Evolutionary conservation across 805 yeast genomes (phyloP).

Genomic region (Candida succiphila): DNA sequence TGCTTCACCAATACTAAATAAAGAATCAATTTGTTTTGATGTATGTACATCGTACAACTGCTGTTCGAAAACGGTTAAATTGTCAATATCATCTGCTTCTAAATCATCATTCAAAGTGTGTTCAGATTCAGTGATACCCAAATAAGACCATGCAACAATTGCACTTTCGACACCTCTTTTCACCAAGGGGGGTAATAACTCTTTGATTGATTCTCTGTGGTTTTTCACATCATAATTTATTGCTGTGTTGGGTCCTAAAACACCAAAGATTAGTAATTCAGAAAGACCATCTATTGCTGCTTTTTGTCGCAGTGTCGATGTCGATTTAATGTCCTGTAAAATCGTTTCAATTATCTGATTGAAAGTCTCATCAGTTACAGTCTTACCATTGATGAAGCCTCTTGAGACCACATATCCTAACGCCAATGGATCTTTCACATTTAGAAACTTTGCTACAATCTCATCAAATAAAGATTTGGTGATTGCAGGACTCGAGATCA

Average conservation of each 20-base stretch:
- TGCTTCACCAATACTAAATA: constrained; percentile 81
- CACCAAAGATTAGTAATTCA: constrained; percentile 36
- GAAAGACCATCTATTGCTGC: constrained; percentile 28
- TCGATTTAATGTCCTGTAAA: constrained; percentile 4
- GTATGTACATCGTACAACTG: constrained; percentile 45
- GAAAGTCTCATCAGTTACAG: constrained; percentile 6
- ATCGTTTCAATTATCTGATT: constrained; percentile 11
- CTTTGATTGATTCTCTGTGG: constrained; percentile 16
- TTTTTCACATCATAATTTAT: constrained; percentile 9
- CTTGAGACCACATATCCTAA: constrained; percentile 39
- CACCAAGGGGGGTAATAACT: constrained; percentile 27
- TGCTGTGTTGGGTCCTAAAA: constrained; percentile 26
- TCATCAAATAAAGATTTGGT: too few species aligned
- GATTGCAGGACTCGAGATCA: too few species aligned
- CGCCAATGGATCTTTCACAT: constrained; percentile 16
- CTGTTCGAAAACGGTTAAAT: constrained; percentile 25
- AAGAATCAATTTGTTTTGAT: constrained; percentile 65
- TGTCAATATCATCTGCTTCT: constrained; percentile 8
- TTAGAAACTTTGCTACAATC: constrained; percentile 7
- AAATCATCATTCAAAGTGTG: constrained; percentile 11
- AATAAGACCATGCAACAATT: constrained; percentile 41
- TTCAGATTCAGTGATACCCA: constrained; percentile 29
- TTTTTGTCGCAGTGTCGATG: constrained; percentile 13
- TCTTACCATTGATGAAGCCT: constrained; percentile 20
- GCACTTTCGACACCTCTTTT: constrained; percentile 53